Base-by-base conservation (phyloP, 2,329 filamentous ascomycete species). In the Pseudocercospora musae region DNA sequence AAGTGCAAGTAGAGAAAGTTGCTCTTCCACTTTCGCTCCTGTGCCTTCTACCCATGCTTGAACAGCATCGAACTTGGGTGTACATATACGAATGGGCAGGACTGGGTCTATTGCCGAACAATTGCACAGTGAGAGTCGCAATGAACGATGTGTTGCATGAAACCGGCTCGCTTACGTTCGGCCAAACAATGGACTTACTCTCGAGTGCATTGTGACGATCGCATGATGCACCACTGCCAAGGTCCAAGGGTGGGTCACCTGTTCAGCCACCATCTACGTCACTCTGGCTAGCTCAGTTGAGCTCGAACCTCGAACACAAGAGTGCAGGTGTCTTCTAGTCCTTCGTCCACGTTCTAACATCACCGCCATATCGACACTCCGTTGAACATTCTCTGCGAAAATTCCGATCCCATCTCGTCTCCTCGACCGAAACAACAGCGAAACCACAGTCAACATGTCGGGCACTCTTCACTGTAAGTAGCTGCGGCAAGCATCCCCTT, bases 391-490 rank as follows among this genome's bases (percentile, higher is more conserved):
- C 20, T 31, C 42, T 37, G 46, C 31, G 13, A 60, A 33, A 13
- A 62, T 49, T 56, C 27, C 29, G 42, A 50, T 40, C 64, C 37
- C 53, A 61, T 53, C 58, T 59, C 60, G 49, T 60, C 60, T 20
- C 29, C 27, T 46, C 54, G 57, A 53, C 15, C 48, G 15, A n/a
- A 37, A 33, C 31, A 15, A 50, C 55, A 23, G 44, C 18, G n/a
- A 64, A 69, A 68, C 68, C 68, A 69, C 69, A 78, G 81, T 73
- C 79, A 86, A 85, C 58, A 60, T 60, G 58, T 60, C 58, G 84
- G 81, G 83, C 63, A 83, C 82, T 72, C 81, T 86, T 67, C 80
- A 83, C 76, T 86, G 84, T 87, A 80, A 75, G 83, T 79, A 48
- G 33, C 54, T 29, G 21, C n/a, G 33, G 18, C 52, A 49, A 15